Evolutionary conservation across 306 rosid species (phyloP).

Genomic region (Cyamopsis tetragonoloba): DNA sequence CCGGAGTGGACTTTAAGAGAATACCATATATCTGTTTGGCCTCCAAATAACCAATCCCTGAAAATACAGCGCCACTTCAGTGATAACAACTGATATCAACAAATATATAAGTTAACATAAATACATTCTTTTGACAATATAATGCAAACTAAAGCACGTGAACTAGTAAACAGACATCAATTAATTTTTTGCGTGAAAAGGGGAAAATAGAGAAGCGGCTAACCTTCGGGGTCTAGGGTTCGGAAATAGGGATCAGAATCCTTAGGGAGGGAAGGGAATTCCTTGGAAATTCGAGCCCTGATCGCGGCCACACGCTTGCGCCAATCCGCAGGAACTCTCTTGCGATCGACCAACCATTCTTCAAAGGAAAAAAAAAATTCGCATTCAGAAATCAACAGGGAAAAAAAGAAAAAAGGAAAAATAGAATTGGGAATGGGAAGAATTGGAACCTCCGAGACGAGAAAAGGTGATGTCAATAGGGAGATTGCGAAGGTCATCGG

Average conservation of each 20-base stretch:
- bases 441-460: slow-evolving; percentile 77
- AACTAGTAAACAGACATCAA: not conserved
- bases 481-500: slow-evolving; percentile 68
- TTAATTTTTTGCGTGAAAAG: not conserved
- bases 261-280: slow-evolving; percentile 70
- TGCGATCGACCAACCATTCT: slow-evolving; percentile 97
- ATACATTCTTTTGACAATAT: not conserved
- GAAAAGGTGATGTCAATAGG: slow-evolving; percentile 91
- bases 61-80: slow-evolving; percentile 22
- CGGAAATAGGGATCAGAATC: slow-evolving; percentile 68
- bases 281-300: slow-evolving; percentile 70
- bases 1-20: slow-evolving; percentile 69
- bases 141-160: not conserved
- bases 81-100: not conserved
- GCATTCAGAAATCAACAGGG: slow-evolving; percentile 2
- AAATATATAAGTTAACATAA: too few relatives aligned
- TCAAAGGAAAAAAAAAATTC: slow-evolving; percentile 20
- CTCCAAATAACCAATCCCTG: slow-evolving; percentile 85
- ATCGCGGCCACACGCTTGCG: slow-evolving; percentile 68
- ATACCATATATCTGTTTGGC: slow-evolving; percentile 65
- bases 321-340: slow-evolving; percentile 84
- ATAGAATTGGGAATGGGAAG: slow-evolving; percentile 28
- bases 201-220: not conserved
- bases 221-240: slow-evolving; percentile 75
- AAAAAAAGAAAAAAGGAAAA: not conserved